These are phyloP conservation scores for Isabelozyma rhagii DNA, from an alignment of 805 yeast species.

Conservation along the genomic window DNA sequence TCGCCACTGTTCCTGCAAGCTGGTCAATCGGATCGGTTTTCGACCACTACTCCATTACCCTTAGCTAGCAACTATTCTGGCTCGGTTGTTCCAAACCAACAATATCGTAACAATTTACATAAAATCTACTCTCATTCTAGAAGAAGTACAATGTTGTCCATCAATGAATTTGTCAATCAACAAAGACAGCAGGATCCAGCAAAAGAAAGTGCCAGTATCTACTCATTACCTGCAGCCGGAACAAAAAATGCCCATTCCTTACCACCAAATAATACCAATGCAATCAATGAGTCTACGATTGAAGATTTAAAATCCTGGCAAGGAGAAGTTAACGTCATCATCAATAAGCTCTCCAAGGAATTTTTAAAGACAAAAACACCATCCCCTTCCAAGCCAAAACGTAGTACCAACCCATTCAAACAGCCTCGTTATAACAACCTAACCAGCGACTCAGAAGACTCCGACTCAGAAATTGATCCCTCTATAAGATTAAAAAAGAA, in stretches of 20 bases:
- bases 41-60: slow-evolving; percentile 36
- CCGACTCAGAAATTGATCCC: slow-evolving; percentile 15
- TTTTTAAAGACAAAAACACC: slow-evolving; percentile 11
- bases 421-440: not conserved
- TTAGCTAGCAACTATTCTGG: slow-evolving; percentile 24
- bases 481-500: slow-evolving; percentile 17
- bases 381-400: not conserved
- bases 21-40: slow-evolving; percentile 30
- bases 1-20: slow-evolving; percentile 34
- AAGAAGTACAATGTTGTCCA: slow-evolving; percentile 31
- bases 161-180: slow-evolving; percentile 34
- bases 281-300: slow-evolving; percentile 8
- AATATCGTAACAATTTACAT: slow-evolving; percentile 33
- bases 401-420: not conserved
- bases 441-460: slow-evolving; percentile 9
- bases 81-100: slow-evolving; percentile 19
- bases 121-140: slow-evolving; percentile 44
- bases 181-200: slow-evolving; percentile 24
- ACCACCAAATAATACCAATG: slow-evolving; percentile 6
- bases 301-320: slow-evolving; percentile 54
- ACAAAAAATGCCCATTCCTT: slow-evolving; percentile 7
- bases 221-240: slow-evolving; percentile 12
- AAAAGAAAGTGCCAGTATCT: slow-evolving; percentile 12
- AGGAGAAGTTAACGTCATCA: slow-evolving; percentile 46
- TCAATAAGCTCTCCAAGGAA: slow-evolving; percentile 45